Conservation (phyloP, 768 basidiomycete genomes). For the Pulveroboletus sp. region DNA sequence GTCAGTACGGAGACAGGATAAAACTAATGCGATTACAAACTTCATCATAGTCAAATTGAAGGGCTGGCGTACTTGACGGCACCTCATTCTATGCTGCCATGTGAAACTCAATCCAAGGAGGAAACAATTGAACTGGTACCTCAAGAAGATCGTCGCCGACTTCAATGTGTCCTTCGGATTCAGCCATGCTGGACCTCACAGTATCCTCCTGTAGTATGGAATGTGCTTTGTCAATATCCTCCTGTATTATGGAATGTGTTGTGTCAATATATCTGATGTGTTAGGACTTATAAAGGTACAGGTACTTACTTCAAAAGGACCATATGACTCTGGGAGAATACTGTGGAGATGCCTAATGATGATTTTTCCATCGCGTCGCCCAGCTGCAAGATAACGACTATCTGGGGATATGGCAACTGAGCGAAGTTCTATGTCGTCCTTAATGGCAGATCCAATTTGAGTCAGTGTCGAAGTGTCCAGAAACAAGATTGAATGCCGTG, state of each 20-base stretch:
- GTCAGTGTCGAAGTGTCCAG: neutral
- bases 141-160: neutral
- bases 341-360: neutral
- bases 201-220: neutral
- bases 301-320: neutral
- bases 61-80: neutral
- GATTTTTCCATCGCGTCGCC: no score
- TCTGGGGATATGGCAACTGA: neutral
- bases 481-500: neutral
- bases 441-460: neutral
- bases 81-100: neutral
- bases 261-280: no score
- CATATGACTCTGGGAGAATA: neutral
- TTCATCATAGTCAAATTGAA: no score
- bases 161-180: neutral
- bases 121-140: neutral
- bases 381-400: no score
- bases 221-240: no score
- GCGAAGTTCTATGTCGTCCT: neutral
- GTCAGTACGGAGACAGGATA: no score
- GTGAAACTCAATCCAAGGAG: neutral
- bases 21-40: no score
- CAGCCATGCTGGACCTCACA: neutral
- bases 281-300: no score
- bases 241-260: neutral